These are phyloP conservation scores for Pichia ethanolica DNA, from an alignment of 805 yeast species.

Conservation along the genomic window DNA sequence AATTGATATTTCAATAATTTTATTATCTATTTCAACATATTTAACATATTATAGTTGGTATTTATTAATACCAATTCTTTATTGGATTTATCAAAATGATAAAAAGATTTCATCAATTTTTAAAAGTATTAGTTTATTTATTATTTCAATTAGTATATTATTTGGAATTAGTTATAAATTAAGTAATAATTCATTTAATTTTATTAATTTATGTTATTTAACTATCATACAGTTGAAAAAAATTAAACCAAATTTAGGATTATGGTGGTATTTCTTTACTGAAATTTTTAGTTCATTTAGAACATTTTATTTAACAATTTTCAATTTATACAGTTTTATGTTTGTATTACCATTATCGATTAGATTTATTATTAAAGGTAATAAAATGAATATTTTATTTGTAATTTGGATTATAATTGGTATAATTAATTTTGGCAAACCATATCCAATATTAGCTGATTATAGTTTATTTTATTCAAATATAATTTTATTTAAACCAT, in stretches of 20 bases:
- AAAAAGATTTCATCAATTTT: conserved; percentile 8
- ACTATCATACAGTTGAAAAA: conserved; percentile 54
- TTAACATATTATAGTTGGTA: conserved; percentile 56
- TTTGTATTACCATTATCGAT: conserved; percentile 70
- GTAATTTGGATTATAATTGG: conserved; percentile 34
- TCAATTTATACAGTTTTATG: conserved; percentile 63
- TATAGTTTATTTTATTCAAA: conserved; percentile 35
- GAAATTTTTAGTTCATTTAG: conserved; percentile 90
- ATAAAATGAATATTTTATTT: conserved; percentile 21
- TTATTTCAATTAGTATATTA: conserved; percentile 23
- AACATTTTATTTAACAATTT: conserved; percentile 74
- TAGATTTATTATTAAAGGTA: conserved; percentile 36
- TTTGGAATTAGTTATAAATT: conserved; percentile 33
- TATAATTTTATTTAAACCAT: conserved; percentile 24
- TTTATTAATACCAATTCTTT: conserved; percentile 51
- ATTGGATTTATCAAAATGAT: conserved; percentile 13
- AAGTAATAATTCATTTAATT: conserved; percentile 33
- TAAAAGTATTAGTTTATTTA: conserved; percentile 25
- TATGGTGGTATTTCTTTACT: conserved; percentile 98
- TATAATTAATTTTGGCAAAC: conserved; percentile 54
- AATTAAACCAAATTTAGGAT: conserved; percentile 82
- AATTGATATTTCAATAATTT: conserved; percentile 37
- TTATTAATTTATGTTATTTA: conserved; percentile 51
- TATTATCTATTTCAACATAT: conserved; percentile 57
- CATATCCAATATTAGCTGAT: conserved; percentile 85